Evolutionary conservation across 352 stramenopile species (phyloP), one percentile per base, ranked within the genome.

Genomic region (Albugo candida): DNA sequence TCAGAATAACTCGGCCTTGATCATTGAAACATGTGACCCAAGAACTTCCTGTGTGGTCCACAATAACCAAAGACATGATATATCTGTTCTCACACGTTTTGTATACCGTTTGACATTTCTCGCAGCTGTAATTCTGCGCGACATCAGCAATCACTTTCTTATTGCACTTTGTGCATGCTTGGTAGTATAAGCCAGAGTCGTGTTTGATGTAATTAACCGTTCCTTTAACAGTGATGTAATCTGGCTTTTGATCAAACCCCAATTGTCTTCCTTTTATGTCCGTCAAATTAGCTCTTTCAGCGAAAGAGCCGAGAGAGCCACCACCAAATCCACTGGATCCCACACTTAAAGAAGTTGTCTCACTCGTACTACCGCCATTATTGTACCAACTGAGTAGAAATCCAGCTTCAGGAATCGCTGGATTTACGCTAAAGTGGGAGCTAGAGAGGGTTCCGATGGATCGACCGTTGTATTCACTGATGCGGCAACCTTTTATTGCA

Each of bases 11-110:
- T 61, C 96, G 81, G 34, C 86, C 93, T 61, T 96, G 78, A 55
- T 98, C 93, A 59, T 99, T 97, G 61, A 98, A 99, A 47, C 92
- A 81, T 19, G 83, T 96, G 43, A 95, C 94, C 89, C 92, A 99
- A 21, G 81, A 85, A 45, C 72, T 95, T 35, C 74, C 83, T 35
- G 91, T 95, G 60, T 95, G 75, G 64, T 98, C 94, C 41, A 88
- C 69, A 42, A 98, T 70, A 17, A 86, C 80, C 16, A 93, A 72
- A 44, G 81, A 96, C 56, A 98, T 78, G 52, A 97, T 97, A 76
- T 94, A 98, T 45, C 93, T 81, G 49, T 95, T 92, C 54, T 92
- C 79, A 56, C 92, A 98, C 17, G 77, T 86, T 38, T 70, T 71
- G 66, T 94, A 93, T n/a, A 83, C 92, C 37, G 82, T 88, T 59